These are phyloP conservation scores for Yamadazyma jaroonii DNA, from an alignment of 1,139 yeast species.

Conservation along the genomic window DNA sequence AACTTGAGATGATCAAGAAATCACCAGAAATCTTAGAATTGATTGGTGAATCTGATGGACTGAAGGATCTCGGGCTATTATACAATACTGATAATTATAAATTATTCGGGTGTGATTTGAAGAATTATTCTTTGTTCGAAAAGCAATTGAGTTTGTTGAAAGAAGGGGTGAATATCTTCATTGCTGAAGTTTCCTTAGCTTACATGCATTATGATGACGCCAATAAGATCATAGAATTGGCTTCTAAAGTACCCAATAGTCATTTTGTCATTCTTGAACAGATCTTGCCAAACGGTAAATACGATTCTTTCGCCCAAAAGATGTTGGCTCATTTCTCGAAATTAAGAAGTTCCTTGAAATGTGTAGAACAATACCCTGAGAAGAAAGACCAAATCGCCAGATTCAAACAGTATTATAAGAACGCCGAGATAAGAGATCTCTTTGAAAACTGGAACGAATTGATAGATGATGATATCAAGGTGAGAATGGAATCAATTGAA, in stretches of 20 bases:
- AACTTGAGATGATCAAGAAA: slow-evolving; percentile 48
- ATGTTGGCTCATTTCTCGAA: slow-evolving; percentile 73
- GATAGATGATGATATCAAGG: slow-evolving; percentile 38
- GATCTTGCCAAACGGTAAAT: slow-evolving; percentile 58
- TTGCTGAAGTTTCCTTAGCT: slow-evolving; percentile 82
- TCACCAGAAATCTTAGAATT: slow-evolving; percentile 47
- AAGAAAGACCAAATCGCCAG: slow-evolving; percentile 48
- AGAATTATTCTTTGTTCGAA: slow-evolving; percentile 43
- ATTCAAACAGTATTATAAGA: slow-evolving; percentile 42
- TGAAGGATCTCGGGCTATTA: slow-evolving; percentile 21
- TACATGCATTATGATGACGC: slow-evolving; percentile 73
- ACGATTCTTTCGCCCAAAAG: slow-evolving; percentile 69
- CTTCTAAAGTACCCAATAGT: slow-evolving; percentile 46
- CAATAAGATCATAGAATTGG: slow-evolving; percentile 56
- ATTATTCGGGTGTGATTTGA: slow-evolving; percentile 71
- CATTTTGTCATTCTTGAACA: slow-evolving; percentile 74
- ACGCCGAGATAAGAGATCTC: slow-evolving; percentile 54
- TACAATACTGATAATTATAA: slow-evolving; percentile 49
- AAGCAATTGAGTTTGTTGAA: slow-evolving; percentile 29
- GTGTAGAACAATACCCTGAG: slow-evolving; percentile 60
- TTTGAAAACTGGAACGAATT: slow-evolving; percentile 54
- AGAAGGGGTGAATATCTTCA: slow-evolving; percentile 43
- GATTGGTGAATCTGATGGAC: slow-evolving; percentile 32
- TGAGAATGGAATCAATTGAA: slow-evolving; percentile 47
- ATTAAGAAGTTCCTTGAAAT: slow-evolving; percentile 66